These are phyloP conservation scores for Dissoconium aciculare DNA, from an alignment of 2,329 filamentous ascomycete species.

Conservation along the genomic window DNA sequence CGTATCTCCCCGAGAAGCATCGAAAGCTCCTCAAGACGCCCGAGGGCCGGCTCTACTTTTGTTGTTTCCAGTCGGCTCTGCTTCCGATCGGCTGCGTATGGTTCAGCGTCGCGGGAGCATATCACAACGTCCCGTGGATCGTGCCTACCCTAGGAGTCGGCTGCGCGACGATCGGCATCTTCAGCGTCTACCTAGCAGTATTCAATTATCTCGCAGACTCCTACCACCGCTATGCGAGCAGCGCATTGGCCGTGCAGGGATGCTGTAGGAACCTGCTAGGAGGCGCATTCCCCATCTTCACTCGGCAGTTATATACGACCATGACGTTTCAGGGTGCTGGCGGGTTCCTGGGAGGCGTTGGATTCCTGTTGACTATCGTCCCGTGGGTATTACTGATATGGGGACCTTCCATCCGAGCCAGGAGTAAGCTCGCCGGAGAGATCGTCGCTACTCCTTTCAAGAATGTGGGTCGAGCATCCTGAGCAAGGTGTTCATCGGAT, in stretches of 20 bases:
- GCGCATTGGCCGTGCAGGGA: slow-evolving; percentile 70
- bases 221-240: slow-evolving; percentile 73
- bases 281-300: slow-evolving; percentile 60
- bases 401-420: slow-evolving; percentile 57
- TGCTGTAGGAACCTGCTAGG: slow-evolving; percentile 76
- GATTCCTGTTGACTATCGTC: slow-evolving; percentile 53
- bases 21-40: slow-evolving; percentile 38
- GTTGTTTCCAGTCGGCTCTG: slow-evolving; percentile 58
- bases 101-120: slow-evolving; percentile 56
- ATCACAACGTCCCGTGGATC: slow-evolving; percentile 52
- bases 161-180: slow-evolving; percentile 72
- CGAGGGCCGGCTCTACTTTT: slow-evolving; percentile 69
- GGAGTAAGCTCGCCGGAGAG: slow-evolving; percentile 56
- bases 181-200: slow-evolving; percentile 69
- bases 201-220: slow-evolving; percentile 90
- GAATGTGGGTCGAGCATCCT: too few species aligned
- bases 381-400: slow-evolving; percentile 75
- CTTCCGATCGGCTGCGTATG: slow-evolving; percentile 70
- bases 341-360: slow-evolving; percentile 60
- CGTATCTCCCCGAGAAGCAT: slow-evolving; percentile 12
- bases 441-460: too few species aligned
- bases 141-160: slow-evolving; percentile 54
- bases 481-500: too few species aligned
- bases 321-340: slow-evolving; percentile 58
- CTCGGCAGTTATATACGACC: slow-evolving; percentile 54